Evolutionary conservation across 2,329 filamentous ascomycete genomes (phyloP).

Genomic region (Sarocladium strictum): DNA sequence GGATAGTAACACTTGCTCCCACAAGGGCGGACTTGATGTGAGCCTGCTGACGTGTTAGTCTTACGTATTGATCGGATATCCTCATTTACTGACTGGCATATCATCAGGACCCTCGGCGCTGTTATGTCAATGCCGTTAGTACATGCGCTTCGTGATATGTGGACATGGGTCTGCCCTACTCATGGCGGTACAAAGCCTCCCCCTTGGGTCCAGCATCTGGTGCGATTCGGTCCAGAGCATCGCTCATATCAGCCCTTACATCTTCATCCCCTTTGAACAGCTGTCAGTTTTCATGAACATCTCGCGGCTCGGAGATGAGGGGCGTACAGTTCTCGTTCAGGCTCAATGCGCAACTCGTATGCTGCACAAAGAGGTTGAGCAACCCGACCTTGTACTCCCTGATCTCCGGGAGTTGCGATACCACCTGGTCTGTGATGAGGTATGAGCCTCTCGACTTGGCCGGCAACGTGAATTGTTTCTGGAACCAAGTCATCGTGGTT

Average conservation of each 20-base stretch:
- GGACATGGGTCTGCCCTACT: slow-evolving; percentile 20
- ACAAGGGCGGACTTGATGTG: slow-evolving; percentile 90
- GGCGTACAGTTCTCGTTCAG: slow-evolving; percentile 79
- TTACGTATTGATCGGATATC: neutral
- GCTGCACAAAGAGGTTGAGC: slow-evolving; percentile 87
- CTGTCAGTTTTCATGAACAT: neutral
- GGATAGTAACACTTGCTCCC: slow-evolving; percentile 83
- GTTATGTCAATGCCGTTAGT: neutral
- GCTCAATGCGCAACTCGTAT: slow-evolving; percentile 84
- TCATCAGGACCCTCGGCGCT: slow-evolving; percentile 84
- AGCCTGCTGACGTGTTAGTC: slow-evolving; percentile 44
- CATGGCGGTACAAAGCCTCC: slow-evolving; percentile 72
- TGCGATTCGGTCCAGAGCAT: slow-evolving; percentile 85
- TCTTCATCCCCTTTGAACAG: slow-evolving; percentile 36
- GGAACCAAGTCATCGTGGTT: slow-evolving; percentile 65
- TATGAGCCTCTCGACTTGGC: slow-evolving; percentile 76
- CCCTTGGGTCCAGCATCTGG: slow-evolving; percentile 70
- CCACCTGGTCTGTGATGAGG: slow-evolving; percentile 75
- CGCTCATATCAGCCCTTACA: slow-evolving; percentile 89
- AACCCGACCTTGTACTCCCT: slow-evolving; percentile 77
- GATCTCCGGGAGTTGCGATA: slow-evolving; percentile 70
- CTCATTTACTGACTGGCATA: slow-evolving; percentile 63
- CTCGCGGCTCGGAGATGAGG: neutral
- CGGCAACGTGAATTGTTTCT: slow-evolving; percentile 79
- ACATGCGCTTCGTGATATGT: neutral